Conservation (phyloP, 495 filamentous ascomycete genomes). For the Oleoguttula mirabilis region DNA sequence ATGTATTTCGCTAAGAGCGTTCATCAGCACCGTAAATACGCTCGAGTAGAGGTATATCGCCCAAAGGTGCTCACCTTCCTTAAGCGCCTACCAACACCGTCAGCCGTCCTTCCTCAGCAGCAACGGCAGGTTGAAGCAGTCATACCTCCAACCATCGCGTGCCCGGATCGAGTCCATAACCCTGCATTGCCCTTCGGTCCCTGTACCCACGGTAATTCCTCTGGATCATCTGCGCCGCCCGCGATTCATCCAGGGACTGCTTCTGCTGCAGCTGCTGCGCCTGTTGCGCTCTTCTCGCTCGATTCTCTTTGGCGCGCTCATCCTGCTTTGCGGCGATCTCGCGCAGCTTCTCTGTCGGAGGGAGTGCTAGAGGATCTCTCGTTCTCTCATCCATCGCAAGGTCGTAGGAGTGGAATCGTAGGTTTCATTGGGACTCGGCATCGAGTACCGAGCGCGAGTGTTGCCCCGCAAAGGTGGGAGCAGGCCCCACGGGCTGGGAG, state of each 20-base stretch:
- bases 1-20: conserved; percentile 23
- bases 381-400: no score
- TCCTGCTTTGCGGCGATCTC: conserved; percentile 24
- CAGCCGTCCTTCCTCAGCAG: background rate
- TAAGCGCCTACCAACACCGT: conserved; percentile 23
- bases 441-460: no score
- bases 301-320: conserved; percentile 8
- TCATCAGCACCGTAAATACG: no score
- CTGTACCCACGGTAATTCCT: conserved; percentile 61
- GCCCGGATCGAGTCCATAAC: conserved; percentile 50
- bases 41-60: background rate
- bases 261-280: background rate
- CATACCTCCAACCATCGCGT: conserved; percentile 55
- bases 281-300: conserved; percentile 1
- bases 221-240: conserved; percentile 48
- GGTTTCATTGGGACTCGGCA: no score
- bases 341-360: conserved; percentile 14
- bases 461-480: no score
- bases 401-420: no score
- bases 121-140: background rate
- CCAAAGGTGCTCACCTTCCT: conserved; percentile 25
- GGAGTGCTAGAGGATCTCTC: conserved; percentile 2
- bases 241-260: conserved; percentile 12
- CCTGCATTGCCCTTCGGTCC: conserved; percentile 50
- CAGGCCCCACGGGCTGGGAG: no score